Percentiles rank a stretch among this genome's conserved stretches.
phyloP scores from a whole-genome alignment of 2,329 filamentous ascomycete genomes.

The Colletotrichum musae region DNA sequence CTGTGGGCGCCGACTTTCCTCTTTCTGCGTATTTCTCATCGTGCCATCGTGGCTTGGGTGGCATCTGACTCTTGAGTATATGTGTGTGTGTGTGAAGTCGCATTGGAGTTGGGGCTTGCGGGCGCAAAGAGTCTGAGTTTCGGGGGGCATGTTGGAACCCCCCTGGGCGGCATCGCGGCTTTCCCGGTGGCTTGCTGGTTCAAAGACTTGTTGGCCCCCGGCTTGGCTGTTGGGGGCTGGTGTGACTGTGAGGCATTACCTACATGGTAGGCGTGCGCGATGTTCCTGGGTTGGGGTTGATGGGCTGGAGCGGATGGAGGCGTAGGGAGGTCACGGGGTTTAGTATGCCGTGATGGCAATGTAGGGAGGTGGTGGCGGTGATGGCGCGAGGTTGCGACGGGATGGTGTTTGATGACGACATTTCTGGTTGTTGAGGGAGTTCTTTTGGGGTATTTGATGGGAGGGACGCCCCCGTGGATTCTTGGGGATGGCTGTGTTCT shows the following conservation, averaged over 20 bases:
- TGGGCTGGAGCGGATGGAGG: too few relatives aligned
- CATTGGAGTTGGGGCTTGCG: constrained; percentile 11
- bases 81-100: not conserved
- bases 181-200: too few relatives aligned
- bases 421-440: not conserved
- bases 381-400: constrained; percentile 19
- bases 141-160: constrained; percentile 13
- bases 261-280: too few relatives aligned
- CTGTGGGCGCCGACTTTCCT: too few relatives aligned
- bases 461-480: not conserved
- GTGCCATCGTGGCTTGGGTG: too few relatives aligned
- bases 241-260: too few relatives aligned
- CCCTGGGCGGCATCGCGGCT: not conserved
- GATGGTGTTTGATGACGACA: constrained; percentile 23
- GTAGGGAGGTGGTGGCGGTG: not conserved
- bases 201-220: not conserved
- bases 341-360: not conserved
- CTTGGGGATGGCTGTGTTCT: not conserved
- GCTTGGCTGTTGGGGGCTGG: too few relatives aligned
- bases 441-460: not conserved
- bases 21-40: too few relatives aligned
- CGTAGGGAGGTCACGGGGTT: too few relatives aligned
- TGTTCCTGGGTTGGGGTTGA: too few relatives aligned
- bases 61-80: too few relatives aligned
- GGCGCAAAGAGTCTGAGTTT: constrained; percentile 16